Evolutionary conservation across 2,329 filamentous ascomycete genomes (phyloP), one percentile per base, ranked within the genome.

Genomic region (Penicillium hordei): DNA sequence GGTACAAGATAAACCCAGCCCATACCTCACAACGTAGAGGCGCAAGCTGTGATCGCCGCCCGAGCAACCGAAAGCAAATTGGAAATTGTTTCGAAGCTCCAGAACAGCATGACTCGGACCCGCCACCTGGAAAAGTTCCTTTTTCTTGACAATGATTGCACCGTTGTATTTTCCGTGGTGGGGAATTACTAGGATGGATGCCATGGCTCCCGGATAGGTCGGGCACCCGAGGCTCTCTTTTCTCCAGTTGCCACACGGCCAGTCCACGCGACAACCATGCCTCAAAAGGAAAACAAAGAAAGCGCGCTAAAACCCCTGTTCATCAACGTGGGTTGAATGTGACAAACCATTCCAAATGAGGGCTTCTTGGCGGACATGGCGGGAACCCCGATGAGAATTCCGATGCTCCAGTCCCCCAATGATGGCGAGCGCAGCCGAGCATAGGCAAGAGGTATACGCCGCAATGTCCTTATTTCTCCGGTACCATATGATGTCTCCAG

Each of bases 121-220:
- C 40, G 34, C 48, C 55, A 53, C 23, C 42, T 10, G 9, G 21
- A 29, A 13, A 27, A 23, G 43, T 25, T 8, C 42, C 21, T 39
- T 31, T 29, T 42, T 36, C 21, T 48, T 43, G 43, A 42, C 8
- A 23, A 57, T 17, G 21, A 53, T 45, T 53, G 55, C 21, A 42
- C 34, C 33, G 27, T 52, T 15, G 55, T 38, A 29, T 38, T 52
- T 53, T 57, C 42, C 49, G 23, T 38, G 8, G 55, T 53, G 55
- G 55, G 53, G 55, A 48, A 57, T 33, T 44, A 33, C 33, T 23
- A 50, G 31, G 29, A 42, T 36, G 21, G 2, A 23, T 23, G 21
- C 17, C n/a, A 46, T 42, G 15, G 29, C 33, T 42, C 23, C 48
- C 55, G 49, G 55, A 48, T 53, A 57, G 42, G 49, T 48, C 55